These are phyloP conservation scores for Exophiala sp. DNA, from an alignment of 2,329 filamentous ascomycete species.

Conservation along the genomic window DNA sequence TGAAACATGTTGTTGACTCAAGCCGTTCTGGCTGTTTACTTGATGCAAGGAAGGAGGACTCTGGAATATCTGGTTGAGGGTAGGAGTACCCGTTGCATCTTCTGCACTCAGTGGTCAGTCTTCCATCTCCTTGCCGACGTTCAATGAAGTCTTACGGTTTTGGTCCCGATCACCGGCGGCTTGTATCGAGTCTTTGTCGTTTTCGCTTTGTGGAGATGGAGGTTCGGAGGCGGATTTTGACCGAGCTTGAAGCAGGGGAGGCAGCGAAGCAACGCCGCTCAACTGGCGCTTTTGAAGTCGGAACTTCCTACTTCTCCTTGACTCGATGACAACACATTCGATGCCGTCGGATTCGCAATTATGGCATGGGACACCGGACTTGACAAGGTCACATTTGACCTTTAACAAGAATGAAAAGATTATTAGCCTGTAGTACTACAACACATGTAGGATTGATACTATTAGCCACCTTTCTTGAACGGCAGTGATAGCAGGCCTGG, in stretches of 20 bases:
- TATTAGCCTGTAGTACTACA: no score
- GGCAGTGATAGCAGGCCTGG: conserved; percentile 36
- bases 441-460: no score
- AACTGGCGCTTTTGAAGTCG: conserved; percentile 24
- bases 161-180: neutral
- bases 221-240: conserved; percentile 1
- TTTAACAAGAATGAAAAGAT: no score
- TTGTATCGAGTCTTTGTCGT: neutral
- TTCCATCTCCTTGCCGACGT: no score
- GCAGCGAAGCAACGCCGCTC: conserved; percentile 11
- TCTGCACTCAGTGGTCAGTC: no score
- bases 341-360: conserved; percentile 20
- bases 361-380: conserved; percentile 20
- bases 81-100: no score
- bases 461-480: conserved; percentile 27
- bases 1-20: neutral
- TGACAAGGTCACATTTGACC: conserved; percentile 35
- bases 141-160: no score
- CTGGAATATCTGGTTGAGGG: no score
- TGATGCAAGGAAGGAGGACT: no score
- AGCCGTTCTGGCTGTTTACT: neutral
- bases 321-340: conserved; percentile 22
- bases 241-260: conserved; percentile 14
- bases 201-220: neutral
- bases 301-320: conserved; percentile 21